phyloP scores from a whole-genome alignment of 1,139 yeast genomes.

The Casaregolazyma suthepensis region DNA sequence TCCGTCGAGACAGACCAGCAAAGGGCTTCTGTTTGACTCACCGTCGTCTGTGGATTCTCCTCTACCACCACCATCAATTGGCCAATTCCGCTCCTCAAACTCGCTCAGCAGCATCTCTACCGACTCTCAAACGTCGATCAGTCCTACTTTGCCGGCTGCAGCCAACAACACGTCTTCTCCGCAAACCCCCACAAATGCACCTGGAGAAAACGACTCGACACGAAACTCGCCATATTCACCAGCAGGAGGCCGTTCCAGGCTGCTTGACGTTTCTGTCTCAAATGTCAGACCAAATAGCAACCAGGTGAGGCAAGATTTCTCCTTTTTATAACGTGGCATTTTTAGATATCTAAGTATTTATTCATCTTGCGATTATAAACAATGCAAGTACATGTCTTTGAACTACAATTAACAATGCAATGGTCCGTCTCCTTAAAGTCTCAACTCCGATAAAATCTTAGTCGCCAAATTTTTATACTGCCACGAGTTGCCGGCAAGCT shows the following conservation, averaged over 20 bases:
- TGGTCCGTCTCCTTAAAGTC: slow-evolving; percentile 34
- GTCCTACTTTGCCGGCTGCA: not conserved
- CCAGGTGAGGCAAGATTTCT: not conserved
- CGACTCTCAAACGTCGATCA: not conserved
- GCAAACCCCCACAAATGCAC: slow-evolving; percentile 6
- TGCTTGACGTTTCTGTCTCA: slow-evolving; percentile 24
- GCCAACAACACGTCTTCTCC: not conserved
- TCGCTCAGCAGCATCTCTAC: not conserved
- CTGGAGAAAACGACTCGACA: not conserved
- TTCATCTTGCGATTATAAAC: not conserved
- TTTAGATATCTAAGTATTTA: not conserved
- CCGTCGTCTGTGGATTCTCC: not conserved
- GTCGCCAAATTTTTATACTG: slow-evolving; percentile 90
- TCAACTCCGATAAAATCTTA: slow-evolving; percentile 71
- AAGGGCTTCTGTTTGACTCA: not conserved
- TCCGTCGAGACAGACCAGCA: not conserved
- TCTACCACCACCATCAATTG: slow-evolving; percentile 1
- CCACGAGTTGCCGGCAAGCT: slow-evolving; percentile 93
- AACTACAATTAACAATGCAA: not conserved
- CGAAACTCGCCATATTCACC: slow-evolving; percentile 7
- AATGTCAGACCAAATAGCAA: slow-evolving; percentile 12
- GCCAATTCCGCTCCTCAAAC: not conserved
- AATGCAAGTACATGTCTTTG: not conserved
- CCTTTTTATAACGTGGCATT: not conserved
- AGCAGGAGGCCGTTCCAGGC: slow-evolving; percentile 16